These are phyloP conservation scores for Sporothrix sp. DNA, from an alignment of 2,329 filamentous ascomycete genomes.

Conservation along the genomic window DNA sequence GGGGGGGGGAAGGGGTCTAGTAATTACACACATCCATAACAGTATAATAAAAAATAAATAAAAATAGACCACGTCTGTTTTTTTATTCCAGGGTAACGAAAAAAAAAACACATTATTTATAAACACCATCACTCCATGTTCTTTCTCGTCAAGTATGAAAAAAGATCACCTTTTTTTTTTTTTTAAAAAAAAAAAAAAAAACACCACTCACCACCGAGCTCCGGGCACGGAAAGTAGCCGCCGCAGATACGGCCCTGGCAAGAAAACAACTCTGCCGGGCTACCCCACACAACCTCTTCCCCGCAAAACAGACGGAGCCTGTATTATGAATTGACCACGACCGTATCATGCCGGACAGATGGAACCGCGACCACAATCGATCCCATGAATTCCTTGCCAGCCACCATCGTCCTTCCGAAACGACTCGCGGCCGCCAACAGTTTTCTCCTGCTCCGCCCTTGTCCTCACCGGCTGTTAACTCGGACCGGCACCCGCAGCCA, in stretches of 20 bases:
- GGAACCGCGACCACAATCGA: background rate
- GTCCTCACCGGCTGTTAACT: background rate
- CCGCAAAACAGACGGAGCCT: background rate
- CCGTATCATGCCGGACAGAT: background rate
- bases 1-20: too few species aligned
- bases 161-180: too few species aligned
- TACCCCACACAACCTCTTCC: constrained; percentile 1
- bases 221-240: background rate
- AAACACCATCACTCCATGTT: too few species aligned
- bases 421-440: background rate
- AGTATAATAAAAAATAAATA: background rate
- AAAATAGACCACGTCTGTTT: too few species aligned
- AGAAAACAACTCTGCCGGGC: too few species aligned
- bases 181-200: too few species aligned
- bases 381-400: background rate
- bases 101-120: too few species aligned
- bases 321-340: background rate
- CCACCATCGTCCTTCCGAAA: background rate
- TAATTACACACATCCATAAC: too few species aligned
- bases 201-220: too few species aligned
- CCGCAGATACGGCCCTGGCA: background rate
- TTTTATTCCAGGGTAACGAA: too few species aligned
- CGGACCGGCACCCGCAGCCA: background rate
- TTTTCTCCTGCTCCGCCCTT: background rate
- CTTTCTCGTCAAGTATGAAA: too few species aligned